Conservation (phyloP, 2,329 filamentous ascomycete genomes). For the Phaeosphaeriaceae sp. region DNA sequence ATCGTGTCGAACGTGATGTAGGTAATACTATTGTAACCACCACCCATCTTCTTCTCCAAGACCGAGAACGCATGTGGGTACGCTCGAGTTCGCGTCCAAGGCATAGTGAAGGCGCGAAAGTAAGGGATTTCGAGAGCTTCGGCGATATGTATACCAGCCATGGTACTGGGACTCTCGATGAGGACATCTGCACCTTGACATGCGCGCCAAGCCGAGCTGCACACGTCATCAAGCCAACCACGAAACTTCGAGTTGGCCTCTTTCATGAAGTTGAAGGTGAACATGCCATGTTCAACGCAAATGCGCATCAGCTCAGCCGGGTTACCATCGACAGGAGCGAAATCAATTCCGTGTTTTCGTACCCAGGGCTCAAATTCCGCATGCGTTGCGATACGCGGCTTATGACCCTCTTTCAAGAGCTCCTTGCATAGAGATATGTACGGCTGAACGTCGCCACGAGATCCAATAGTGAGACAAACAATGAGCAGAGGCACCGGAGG, state of each 20-base stretch:
- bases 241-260: conserved; percentile 81
- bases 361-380: conserved; percentile 90
- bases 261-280: conserved; percentile 87
- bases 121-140: conserved; percentile 93
- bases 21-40: conserved; percentile 91
- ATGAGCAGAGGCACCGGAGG: conserved; percentile 80
- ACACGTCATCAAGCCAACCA: conserved; percentile 91
- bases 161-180: conserved; percentile 94
- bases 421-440: conserved; percentile 97
- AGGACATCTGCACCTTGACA: conserved; percentile 89
- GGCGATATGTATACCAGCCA: conserved; percentile 97
- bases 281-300: conserved; percentile 97
- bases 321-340: conserved; percentile 86
- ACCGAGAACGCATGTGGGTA: conserved; percentile 98
- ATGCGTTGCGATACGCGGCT: conserved; percentile 88
- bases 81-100: conserved; percentile 93
- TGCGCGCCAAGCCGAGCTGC: conserved; percentile 80
- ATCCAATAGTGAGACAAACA: conserved; percentile 95
- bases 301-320: conserved; percentile 94
- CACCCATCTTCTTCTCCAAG: conserved; percentile 91
- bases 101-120: conserved; percentile 98
- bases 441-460: conserved; percentile 93
- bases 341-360: conserved; percentile 91
- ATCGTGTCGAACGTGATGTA: conserved; percentile 97
- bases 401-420: conserved; percentile 85